Evolutionary conservation across 2,329 filamentous ascomycete species (phyloP).

Genomic region (Pleoardoris graminearum): DNA sequence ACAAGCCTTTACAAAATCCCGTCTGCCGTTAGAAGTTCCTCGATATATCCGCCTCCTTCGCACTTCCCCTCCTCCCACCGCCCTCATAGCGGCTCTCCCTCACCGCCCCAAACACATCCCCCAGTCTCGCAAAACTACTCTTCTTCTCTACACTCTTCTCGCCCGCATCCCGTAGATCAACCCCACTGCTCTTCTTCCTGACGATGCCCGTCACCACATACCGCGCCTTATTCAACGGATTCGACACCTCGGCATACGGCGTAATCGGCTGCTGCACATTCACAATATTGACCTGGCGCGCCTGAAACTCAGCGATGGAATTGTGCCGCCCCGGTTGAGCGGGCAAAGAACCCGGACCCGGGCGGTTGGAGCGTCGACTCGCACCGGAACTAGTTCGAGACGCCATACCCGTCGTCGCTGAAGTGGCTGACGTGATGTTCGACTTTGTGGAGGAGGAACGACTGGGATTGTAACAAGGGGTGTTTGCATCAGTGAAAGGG

Average conservation of each 20-base stretch:
- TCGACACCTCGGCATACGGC: neutral
- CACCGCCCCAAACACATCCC: neutral
- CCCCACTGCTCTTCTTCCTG: neutral
- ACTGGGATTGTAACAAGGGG: neutral
- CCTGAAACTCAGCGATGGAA: conserved; percentile 5
- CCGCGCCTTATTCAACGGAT: neutral
- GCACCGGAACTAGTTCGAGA: neutral
- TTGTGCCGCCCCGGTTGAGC: conserved; percentile 3
- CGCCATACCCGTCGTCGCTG: neutral
- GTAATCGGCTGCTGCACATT: conserved; percentile 2
- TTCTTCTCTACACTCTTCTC: neutral
- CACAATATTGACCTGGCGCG: neutral
- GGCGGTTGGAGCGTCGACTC: neutral
- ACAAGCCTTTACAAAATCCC: too few relatives aligned
- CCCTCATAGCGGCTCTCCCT: neutral
- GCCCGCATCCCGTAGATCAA: neutral
- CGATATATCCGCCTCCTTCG: conserved; percentile 1
- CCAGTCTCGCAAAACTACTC: neutral
- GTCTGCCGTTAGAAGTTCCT: conserved; percentile 9
- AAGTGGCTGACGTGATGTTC: neutral
- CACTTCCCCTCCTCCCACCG: neutral
- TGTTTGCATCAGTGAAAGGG: neutral
- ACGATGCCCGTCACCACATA: neutral
- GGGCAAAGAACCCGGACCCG: neutral
- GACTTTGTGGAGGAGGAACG: conserved; percentile 2